A percentile compares a stretch with the other conserved stretches of the same genome.
phyloP scores from a whole-genome alignment of 176 grass and related monocot species.

The Musa schizocarpa region DNA sequence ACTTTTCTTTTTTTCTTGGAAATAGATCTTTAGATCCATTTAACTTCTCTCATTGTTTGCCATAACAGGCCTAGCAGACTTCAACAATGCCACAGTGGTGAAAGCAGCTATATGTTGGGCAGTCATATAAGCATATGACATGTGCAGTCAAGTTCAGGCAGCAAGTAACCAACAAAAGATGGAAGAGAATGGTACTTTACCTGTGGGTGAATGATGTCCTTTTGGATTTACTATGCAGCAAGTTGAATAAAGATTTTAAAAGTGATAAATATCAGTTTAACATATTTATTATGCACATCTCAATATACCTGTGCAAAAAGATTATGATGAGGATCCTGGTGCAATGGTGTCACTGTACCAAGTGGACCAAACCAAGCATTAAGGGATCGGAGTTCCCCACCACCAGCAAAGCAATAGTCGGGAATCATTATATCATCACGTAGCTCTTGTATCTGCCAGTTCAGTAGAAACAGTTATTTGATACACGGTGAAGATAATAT shows the following conservation, averaged over 20 bases:
- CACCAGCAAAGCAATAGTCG: slow-evolving; percentile 81
- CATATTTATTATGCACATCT: not conserved
- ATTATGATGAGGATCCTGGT: slow-evolving; percentile 82
- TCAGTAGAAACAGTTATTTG: no score
- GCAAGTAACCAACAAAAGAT: not conserved
- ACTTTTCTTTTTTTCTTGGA: not conserved
- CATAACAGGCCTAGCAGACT: no score
- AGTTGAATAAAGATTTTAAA: not conserved
- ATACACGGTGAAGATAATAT: not conserved
- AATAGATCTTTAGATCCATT: no score
- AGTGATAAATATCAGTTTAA: not conserved
- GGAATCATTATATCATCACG: slow-evolving; percentile 77
- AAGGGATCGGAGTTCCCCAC: slow-evolving; percentile 56
- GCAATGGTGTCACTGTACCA: slow-evolving; percentile 74
- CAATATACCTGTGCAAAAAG: slow-evolving; percentile 41
- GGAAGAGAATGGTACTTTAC: not conserved
- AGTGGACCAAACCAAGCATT: slow-evolving; percentile 86
- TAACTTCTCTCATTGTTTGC: no score
- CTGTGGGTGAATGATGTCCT: not conserved
- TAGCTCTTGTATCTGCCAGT: slow-evolving; percentile 5
- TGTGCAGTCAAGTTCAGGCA: not conserved
- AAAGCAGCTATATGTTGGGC: no score
- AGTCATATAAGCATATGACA: not conserved
- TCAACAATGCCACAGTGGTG: no score
- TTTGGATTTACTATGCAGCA: not conserved